Base-by-base conservation (phyloP, 2,329 filamentous ascomycete genomes). In the Tricladium varicosporioides region DNA sequence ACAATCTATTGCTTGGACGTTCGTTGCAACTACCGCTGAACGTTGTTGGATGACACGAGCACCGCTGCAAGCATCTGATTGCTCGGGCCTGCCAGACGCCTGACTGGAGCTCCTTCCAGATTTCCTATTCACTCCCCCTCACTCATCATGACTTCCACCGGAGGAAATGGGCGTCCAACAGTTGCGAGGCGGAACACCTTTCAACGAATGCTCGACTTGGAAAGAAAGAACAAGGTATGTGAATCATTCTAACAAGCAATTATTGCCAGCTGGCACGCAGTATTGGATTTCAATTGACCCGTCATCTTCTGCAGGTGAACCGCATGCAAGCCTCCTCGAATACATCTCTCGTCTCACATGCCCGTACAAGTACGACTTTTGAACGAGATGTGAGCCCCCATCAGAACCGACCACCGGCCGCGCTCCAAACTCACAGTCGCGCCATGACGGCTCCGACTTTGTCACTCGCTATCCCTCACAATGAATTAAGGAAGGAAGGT, bases 121-220 rank as follows among this genome's bases (percentile, higher is more conserved):
- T 40, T n/a, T n/a, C n/a, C n/a, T 40, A n/a, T n/a, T 14, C 14
- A 15, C 16, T 10, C 27, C 27, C 22, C 27, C 15, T 19, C 18
- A 18, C n/a, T 18, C n/a, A 16, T 32, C 8, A 51, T 51, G 47
- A 13, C 53, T n/a, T 16, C 47, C 47, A 46, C 48, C 22, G 53
- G 51, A 2, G 40, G n/a, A 31, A 47, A 47, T 43, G 31, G 48
- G 27, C 47, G 31, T 15, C 53, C 53, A 15, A 10, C 40, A 42
- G 42, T 56, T 22, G 53, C 53, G 15, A 59, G 65, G 47, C 59
- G 60, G 54, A 62, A 61, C 42, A 67, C 63, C 2, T 77, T 85
- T 61, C 76, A 83, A 68, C 76, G 74, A 58, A 84, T 85, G 82
- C 74, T 85, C 49, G 80, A 84, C 63, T 71, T 85, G 51, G 83